These are phyloP conservation scores for Panicum virgatum DNA, from an alignment of 202 grass and related monocot genomes.

Conservation along the genomic window DNA sequence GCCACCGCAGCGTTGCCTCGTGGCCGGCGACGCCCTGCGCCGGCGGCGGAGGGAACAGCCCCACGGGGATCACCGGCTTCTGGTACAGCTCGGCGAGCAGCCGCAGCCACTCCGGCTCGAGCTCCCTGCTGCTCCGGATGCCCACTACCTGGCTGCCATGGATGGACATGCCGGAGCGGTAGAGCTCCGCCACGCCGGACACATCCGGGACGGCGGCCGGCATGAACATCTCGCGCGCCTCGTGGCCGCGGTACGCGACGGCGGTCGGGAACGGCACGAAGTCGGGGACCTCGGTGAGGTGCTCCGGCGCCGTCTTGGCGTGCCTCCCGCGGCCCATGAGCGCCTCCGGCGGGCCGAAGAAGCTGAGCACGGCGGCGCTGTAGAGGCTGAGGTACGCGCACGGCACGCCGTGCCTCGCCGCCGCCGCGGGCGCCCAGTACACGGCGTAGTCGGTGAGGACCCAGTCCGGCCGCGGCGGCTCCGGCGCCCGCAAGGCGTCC, in stretches of 20 bases:
- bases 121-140: constrained; percentile 43
- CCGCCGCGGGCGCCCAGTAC: constrained; percentile 48
- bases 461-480: constrained; percentile 43
- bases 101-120: constrained; percentile 52
- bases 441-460: constrained; percentile 61
- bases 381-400: constrained; percentile 59
- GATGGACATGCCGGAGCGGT: constrained; percentile 48
- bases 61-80: constrained; percentile 58
- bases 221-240: constrained; percentile 50
- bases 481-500: neutral
- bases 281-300: constrained; percentile 42
- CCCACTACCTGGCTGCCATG: constrained; percentile 51
- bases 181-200: constrained; percentile 55
- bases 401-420: constrained; percentile 52
- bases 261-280: constrained; percentile 52
- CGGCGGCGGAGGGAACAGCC: constrained; percentile 47
- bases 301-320: constrained; percentile 35
- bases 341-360: constrained; percentile 27
- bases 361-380: constrained; percentile 37
- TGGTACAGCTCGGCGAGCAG: constrained; percentile 49
- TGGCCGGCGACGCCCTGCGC: neutral
- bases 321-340: constrained; percentile 34
- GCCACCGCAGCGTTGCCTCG: constrained; percentile 43
- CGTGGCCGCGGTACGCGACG: constrained; percentile 48
- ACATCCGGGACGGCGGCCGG: constrained; percentile 31